Conservation (phyloP, 1,284 basidiomycete species). For the Pisolithus thermaeus region DNA sequence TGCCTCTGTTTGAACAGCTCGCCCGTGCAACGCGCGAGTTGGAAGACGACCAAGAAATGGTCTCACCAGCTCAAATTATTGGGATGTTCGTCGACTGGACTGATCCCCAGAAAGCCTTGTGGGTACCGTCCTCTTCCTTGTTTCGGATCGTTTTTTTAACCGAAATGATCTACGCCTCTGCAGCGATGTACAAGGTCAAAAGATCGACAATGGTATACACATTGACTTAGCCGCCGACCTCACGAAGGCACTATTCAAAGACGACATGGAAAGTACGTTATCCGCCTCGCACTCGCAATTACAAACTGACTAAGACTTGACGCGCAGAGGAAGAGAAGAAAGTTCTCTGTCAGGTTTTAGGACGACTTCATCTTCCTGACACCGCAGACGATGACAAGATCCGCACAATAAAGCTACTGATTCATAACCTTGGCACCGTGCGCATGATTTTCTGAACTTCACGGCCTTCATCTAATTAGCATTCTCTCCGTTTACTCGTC, state of each 20-base stretch:
- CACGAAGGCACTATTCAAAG: constrained; percentile 54
- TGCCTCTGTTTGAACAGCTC: constrained; percentile 70
- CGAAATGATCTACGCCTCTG: constrained; percentile 14
- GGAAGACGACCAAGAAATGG: constrained; percentile 76
- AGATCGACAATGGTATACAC: constrained; percentile 57
- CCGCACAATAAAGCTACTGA: constrained; percentile 57
- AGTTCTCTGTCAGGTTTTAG: constrained; percentile 71
- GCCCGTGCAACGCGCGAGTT: constrained; percentile 65
- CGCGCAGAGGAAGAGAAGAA: constrained; percentile 74
- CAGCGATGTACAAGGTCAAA: constrained; percentile 34
- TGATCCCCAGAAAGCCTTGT: constrained; percentile 79
- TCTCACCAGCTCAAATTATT: constrained; percentile 76
- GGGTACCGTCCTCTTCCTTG: constrained; percentile 26
- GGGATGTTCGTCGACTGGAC: constrained; percentile 91
- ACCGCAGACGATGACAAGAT: constrained; percentile 66
- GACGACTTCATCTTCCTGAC: constrained; percentile 73
- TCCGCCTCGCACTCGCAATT: background rate
- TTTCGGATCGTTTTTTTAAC: background rate
- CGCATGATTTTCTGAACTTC: constrained; percentile 19
- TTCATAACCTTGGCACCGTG: constrained; percentile 58
- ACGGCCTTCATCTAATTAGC: background rate
- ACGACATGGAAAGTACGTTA: constrained; percentile 39
- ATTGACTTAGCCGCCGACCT: constrained; percentile 76
- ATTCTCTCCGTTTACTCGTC: background rate
- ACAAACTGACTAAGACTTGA: background rate